phyloP scores from a whole-genome alignment of 2,329 filamentous ascomycete species.

The Diaporthe longicolla region DNA sequence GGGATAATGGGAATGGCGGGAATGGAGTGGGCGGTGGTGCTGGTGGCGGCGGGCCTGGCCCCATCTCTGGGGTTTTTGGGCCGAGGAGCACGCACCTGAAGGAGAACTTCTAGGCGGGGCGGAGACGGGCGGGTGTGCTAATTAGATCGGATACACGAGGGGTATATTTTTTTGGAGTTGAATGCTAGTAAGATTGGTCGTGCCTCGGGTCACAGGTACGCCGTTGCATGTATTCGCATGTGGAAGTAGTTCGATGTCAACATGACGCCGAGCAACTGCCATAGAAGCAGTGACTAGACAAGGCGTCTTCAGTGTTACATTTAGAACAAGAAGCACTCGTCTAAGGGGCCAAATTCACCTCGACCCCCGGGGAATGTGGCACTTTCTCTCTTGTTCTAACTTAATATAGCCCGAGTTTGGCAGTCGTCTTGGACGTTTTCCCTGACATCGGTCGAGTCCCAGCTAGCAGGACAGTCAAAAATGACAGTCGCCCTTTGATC shows the following conservation, averaged over 20 bases:
- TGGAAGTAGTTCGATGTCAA: background rate
- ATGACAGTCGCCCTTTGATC: background rate
- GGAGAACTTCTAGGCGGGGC: slow-evolving; percentile 31
- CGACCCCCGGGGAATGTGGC: background rate
- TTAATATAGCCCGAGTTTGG: background rate
- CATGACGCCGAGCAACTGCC: background rate
- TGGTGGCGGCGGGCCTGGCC: background rate
- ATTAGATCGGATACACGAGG: background rate
- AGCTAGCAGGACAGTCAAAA: background rate
- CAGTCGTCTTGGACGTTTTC: background rate
- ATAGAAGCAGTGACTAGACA: background rate
- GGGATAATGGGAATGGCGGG: slow-evolving; percentile 16
- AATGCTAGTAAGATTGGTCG: background rate
- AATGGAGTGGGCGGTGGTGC: background rate
- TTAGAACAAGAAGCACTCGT: background rate
- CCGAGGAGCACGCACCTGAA: slow-evolving; percentile 39
- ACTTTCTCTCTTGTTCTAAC: background rate
- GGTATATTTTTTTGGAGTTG: background rate
- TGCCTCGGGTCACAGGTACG: background rate
- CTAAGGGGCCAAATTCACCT: background rate
- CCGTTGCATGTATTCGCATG: background rate
- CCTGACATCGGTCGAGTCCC: background rate
- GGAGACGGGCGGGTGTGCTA: too few relatives aligned
- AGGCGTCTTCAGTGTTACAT: background rate
- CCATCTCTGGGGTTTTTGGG: slow-evolving; percentile 34